phyloP scores from a whole-genome alignment of 208 protist species.

The Jaenimonas drosophilae region DNA sequence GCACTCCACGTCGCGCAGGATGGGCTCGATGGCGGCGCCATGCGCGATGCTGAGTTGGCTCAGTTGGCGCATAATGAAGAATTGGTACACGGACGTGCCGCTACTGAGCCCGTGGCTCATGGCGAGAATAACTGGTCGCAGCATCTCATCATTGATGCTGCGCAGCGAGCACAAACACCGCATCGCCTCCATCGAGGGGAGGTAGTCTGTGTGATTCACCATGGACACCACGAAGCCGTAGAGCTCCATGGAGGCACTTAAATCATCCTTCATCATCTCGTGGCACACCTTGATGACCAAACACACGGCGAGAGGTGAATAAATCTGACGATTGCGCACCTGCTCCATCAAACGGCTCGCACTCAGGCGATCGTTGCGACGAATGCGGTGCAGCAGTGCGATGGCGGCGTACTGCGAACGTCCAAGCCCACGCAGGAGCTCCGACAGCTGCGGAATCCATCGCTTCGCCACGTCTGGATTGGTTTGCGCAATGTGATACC shows the following conservation, averaged over 20 bases:
- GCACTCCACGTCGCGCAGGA: constrained; percentile 95
- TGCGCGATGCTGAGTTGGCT: constrained; percentile 80
- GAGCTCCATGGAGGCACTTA: constrained; percentile 47
- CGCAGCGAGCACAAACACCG: constrained; percentile 92
- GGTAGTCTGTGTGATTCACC: constrained; percentile 90
- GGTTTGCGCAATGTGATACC: constrained; percentile 90
- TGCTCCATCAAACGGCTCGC: constrained; percentile 92
- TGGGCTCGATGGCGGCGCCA: constrained; percentile 80
- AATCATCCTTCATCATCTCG: constrained; percentile 90
- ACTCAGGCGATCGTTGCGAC: constrained; percentile 94
- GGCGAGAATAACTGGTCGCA: constrained; percentile 89
- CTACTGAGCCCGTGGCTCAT: constrained; percentile 93
- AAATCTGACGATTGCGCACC: constrained; percentile 68
- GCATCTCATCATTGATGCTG: constrained; percentile 79
- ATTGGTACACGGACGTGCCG: constrained; percentile 84
- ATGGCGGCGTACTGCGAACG: constrained; percentile 98
- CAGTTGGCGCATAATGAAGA: constrained; percentile 93
- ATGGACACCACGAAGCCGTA: constrained; percentile 90
- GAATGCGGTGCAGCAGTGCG: constrained; percentile 94
- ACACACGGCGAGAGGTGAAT: constrained; percentile 91
- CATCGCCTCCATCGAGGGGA: constrained; percentile 97
- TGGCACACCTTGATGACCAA: constrained; percentile 93
- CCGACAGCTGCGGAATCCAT: constrained; percentile 94
- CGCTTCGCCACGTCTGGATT: constrained; percentile 86
- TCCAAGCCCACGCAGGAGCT: constrained; percentile 72